Conservation (phyloP, 495 filamentous ascomycete genomes). For the Penicillium manginii region DNA sequence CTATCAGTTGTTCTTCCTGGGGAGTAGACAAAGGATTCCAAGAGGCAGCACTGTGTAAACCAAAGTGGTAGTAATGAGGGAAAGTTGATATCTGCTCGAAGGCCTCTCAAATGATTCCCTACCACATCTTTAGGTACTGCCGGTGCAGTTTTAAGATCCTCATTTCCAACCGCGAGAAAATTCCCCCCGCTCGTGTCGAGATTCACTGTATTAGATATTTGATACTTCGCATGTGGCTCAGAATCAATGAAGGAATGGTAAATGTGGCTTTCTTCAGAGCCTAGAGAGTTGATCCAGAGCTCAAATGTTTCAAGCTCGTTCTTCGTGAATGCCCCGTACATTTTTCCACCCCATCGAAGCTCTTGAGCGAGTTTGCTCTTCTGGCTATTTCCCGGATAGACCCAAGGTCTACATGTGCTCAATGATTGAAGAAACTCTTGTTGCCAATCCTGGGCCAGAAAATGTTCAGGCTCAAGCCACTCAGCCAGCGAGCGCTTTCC, state of each 20-base stretch:
- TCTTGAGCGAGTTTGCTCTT: slow-evolving; percentile 43
- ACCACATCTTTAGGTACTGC: not conserved
- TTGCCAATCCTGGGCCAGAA: slow-evolving; percentile 24
- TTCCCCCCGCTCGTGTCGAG: not conserved
- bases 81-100: slow-evolving; percentile 11
- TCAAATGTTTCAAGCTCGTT: slow-evolving; percentile 39
- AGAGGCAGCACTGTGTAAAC: slow-evolving; percentile 40
- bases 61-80: slow-evolving; percentile 37
- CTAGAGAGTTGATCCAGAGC: slow-evolving; percentile 41
- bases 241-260: slow-evolving; percentile 2
- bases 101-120: not conserved
- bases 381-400: slow-evolving; percentile 36
- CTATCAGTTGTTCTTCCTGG: slow-evolving; percentile 29
- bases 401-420: slow-evolving; percentile 38
- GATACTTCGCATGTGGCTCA: not conserved
- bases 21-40: slow-evolving; percentile 35
- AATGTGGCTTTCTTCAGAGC: not conserved
- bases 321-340: slow-evolving; percentile 54
- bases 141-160: not conserved
- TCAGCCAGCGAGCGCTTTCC: slow-evolving; percentile 34
- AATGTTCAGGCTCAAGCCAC: slow-evolving; percentile 40
- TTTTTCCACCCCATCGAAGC: slow-evolving; percentile 47
- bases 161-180: not conserved
- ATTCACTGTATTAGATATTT: not conserved
- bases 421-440: slow-evolving; percentile 30